Evolutionary conservation across 257 asterid species (phyloP).

Genomic region (Eucommia ulmoides): DNA sequence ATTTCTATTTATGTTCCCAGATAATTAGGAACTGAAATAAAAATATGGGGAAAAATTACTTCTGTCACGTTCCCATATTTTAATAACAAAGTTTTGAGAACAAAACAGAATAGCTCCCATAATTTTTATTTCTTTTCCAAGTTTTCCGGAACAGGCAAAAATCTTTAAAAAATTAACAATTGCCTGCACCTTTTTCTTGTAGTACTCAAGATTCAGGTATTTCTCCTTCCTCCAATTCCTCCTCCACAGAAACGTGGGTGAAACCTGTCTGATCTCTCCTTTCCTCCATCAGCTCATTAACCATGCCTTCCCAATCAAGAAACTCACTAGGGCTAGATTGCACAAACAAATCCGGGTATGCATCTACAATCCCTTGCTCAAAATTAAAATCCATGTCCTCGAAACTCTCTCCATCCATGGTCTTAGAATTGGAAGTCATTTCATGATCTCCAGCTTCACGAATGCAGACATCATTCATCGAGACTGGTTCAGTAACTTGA

Average conservation of each 20-base stretch:
- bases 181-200: no score
- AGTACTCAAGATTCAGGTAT: conserved; percentile 17
- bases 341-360: conserved; percentile 20
- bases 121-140: no score
- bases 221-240: conserved; percentile 87
- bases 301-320: conserved; percentile 29
- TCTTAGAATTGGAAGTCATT: conserved; percentile 7
- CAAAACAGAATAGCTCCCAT: no score
- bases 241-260: conserved; percentile 18
- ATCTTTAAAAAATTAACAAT: no score
- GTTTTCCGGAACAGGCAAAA: no score
- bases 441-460: conserved; percentile 6
- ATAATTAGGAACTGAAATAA: no score
- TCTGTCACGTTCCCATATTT: no score
- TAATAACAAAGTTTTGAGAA: no score
- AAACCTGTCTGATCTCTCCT: conserved; percentile 1
- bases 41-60: no score
- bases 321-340: conserved; percentile 20
- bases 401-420: conserved; percentile 26
- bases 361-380: conserved; percentile 23
- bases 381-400: conserved; percentile 34
- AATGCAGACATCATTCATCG: conserved; percentile 2
- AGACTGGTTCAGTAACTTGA: conserved; percentile 8
- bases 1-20: no score
- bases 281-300: conserved; percentile 11